Base-by-base conservation (phyloP, 768 basidiomycete species). In the Rhizopogon rudus region DNA sequence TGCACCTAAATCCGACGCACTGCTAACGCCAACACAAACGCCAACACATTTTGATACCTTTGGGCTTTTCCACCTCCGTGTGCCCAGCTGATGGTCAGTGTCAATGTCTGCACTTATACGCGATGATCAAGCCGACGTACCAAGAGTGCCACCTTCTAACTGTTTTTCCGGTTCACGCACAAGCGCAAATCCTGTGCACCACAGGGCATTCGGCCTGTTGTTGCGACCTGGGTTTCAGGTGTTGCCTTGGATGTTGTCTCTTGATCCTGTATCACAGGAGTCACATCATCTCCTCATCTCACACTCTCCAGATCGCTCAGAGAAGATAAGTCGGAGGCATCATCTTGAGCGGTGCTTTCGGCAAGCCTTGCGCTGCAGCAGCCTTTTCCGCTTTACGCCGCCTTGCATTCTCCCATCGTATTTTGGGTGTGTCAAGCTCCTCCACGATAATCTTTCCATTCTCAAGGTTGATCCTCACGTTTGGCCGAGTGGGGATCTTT, bases 401-500 rank as follows among this genome's bases (percentile, higher is more conserved):
- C 56, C 71, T 66, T 17, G 74, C 75, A 67, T 84, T 87, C 67
- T 81, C 77, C 49, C 80, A 75, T 4, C 88, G 81, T 40, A 80
- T 84, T 3, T 78, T 78, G 37, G 88, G 88, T 6, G 88, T 85
- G 62, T 89, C 88, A 22, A 90, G 73, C 56, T 82, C 81, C 63
- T 91, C 87, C 54, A 90, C 80, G 53, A 88, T 79, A 46, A 85
- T 75, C 54, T 70, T 75, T n/a, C 80, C 79, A 44, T 72, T 71
- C n/a, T 77, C 70, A 7, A 65, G 56, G 42, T 66, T 59, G 6
- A 70, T 60, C 22, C 66, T 69, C 16, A 65, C 66, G 22, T 69
- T 62, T n/a, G 51, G 67, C 44, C 71, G 67, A 57, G 60, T 63
- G 13, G 64, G 60, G 31, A 61, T 68, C 41, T 57, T 61, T 54